phyloP scores from a whole-genome alignment of 768 basidiomycete species.

The Mrakia gelida region DNA sequence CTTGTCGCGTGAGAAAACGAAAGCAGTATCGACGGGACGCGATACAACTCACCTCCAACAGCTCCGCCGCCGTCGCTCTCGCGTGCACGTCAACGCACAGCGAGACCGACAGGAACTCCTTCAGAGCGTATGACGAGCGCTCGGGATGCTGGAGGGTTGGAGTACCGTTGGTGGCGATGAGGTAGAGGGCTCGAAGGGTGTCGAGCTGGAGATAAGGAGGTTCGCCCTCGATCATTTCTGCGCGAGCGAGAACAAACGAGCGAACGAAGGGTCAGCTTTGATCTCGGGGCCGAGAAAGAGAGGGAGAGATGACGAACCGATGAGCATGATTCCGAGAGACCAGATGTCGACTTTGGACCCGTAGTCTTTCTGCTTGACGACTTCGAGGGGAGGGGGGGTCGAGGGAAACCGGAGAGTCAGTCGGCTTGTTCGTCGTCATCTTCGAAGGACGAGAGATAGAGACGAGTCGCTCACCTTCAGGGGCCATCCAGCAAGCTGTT shows the following conservation, averaged over 20 bases:
- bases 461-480: constrained; percentile 39
- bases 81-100: constrained; percentile 96
- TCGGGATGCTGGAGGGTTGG: constrained; percentile 97
- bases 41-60: constrained; percentile 69
- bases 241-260: neutral
- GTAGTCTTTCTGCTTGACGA: constrained; percentile 95
- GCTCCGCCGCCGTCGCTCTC: constrained; percentile 73
- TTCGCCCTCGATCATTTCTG: constrained; percentile 93
- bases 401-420: no score
- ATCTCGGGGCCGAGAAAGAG: neutral
- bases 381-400: constrained; percentile 54
- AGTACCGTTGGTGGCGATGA: constrained; percentile 97
- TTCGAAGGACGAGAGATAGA: no score
- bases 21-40: neutral
- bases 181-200: constrained; percentile 80
- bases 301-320: constrained; percentile 46
- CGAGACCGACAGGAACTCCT: constrained; percentile 93
- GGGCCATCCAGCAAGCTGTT: constrained; percentile 98
- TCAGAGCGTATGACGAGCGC: constrained; percentile 66
- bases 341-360: constrained; percentile 79
- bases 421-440: no score
- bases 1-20: neutral
- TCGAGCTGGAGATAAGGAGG: constrained; percentile 75
- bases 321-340: constrained; percentile 97
- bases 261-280: neutral